phyloP scores from a whole-genome alignment of 148 eudicot genomes.

The Chenopodium formosanum region DNA sequence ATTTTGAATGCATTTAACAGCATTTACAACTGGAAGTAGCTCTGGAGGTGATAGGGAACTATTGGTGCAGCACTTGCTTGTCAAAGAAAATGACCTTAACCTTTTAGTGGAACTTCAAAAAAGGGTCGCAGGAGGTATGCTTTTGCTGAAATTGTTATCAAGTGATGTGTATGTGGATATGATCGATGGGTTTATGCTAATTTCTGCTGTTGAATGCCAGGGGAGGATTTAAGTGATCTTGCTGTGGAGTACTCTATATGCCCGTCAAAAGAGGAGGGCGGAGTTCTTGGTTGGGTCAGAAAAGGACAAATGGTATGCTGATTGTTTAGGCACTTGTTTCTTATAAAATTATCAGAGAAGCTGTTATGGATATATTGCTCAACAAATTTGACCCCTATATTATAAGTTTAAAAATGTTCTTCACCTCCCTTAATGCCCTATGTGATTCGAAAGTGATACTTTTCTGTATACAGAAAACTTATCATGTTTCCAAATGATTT shows the following conservation, averaged over 20 bases:
- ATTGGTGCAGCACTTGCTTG: constrained; percentile 92
- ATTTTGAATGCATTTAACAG: constrained; percentile 34
- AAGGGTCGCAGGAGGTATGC: constrained; percentile 62
- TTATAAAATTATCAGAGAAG: not conserved
- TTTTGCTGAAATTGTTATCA: constrained; percentile 2
- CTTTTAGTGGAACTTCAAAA: constrained; percentile 81
- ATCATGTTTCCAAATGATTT: not conserved
- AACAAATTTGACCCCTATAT: not conserved
- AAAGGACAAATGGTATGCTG: constrained; percentile 92
- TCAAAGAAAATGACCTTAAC: constrained; percentile 72
- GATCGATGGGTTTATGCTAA: constrained; percentile 4
- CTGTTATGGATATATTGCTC: not conserved
- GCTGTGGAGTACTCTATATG: constrained; percentile 82
- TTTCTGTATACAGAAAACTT: not conserved
- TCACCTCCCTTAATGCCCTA: not conserved
- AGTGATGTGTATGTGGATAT: constrained; percentile 3
- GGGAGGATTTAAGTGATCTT: constrained; percentile 88
- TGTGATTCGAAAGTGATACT: not conserved
- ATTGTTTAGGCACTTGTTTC: constrained; percentile 11
- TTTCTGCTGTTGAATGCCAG: constrained; percentile 36
- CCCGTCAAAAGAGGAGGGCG: constrained; percentile 93
- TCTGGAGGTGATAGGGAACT: constrained; percentile 67
- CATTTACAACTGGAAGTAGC: constrained; percentile 59
- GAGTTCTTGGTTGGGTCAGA: constrained; percentile 98
- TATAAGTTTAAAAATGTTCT: too few species aligned